Evolutionary conservation across 2,329 filamentous ascomycete genomes (phyloP), one percentile per base, ranked within the genome.

Genomic region (Zarea fungicola): DNA sequence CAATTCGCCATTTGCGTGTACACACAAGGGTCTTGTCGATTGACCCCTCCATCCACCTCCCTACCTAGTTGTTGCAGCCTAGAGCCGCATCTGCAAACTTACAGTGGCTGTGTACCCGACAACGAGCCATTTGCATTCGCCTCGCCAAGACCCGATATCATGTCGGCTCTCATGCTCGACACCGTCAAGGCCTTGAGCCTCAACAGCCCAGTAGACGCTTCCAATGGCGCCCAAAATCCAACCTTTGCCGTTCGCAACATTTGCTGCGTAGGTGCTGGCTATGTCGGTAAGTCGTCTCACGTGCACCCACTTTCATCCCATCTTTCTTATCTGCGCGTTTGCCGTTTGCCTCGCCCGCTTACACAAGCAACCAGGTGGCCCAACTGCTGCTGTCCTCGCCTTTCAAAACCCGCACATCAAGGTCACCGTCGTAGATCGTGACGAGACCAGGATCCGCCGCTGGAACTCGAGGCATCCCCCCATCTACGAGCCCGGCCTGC

Each of bases 391-490:
- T 11, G 78, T 91, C 26, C 79, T 90, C 49, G 87, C 87, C 19
- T 78, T 81, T 59, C 78, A 88, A 56, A 89, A 89, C 63, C 85
- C 85, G 2, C 66, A 82, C 48, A 76, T 89, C 56, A 74, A 73
- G 41, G 84, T 91, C 34, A 87, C 81, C 18, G 85, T 91, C n/a
- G 82, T 90, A 29, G 87, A 91, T 62, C 73, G 79, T 52, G 83
- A 88, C 61, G 72, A 72, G 44, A 67, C 64, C 32, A 80, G 85
- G 39, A 88, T 91, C 54, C 75, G 74, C 42, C 77, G 79, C 52
- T 92, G 87, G 87, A 85, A 88, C 58, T 87, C 85, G 1, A 72
- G 76, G 37, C 77, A 85, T 54, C 77, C 89, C 14, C 87, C 87
- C 36, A 87, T 91, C 53, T 84, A 87, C 65, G 87, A 92, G 66